phyloP scores from a whole-genome alignment of 768 basidiomycete genomes.

The Phaffia australis region DNA sequence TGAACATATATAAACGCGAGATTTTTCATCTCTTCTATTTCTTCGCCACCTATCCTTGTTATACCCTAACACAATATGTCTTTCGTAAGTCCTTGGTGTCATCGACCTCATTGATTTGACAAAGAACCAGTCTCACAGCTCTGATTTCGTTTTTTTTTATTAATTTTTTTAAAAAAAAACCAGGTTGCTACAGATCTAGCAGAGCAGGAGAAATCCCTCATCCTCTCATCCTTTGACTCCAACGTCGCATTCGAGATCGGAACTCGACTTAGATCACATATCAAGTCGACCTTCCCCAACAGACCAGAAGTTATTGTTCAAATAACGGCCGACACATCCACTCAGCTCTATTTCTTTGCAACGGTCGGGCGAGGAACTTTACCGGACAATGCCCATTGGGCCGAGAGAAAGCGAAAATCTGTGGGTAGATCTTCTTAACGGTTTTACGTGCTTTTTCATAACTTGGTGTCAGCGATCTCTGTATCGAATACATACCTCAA shows the following conservation, averaged over 20 bases:
- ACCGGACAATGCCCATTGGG: conserved; percentile 9
- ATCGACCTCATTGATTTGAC: not conserved
- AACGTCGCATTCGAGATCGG: conserved; percentile 17
- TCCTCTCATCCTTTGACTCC: conserved; percentile 20
- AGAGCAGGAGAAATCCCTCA: conserved; percentile 8
- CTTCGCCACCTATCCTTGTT: not conserved
- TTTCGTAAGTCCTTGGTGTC: too few species aligned
- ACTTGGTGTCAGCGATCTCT: conserved; percentile 2
- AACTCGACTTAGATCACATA: not conserved
- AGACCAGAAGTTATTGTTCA: conserved; percentile 12
- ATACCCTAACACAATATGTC: too few species aligned
- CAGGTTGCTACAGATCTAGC: conserved; percentile 9
- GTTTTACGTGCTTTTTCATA: not conserved
- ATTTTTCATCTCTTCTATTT: not conserved
- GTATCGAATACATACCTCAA: not conserved
- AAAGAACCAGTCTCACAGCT: not conserved
- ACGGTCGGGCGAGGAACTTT: conserved; percentile 3
- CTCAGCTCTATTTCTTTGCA: conserved; percentile 21
- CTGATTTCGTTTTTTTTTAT: not conserved
- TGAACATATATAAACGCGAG: too few species aligned
- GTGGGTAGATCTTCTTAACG: not conserved
- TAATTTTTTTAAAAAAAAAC: not conserved
- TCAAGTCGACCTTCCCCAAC: not conserved
- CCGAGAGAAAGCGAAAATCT: conserved; percentile 10
- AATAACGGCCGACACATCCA: conserved; percentile 16